Evolutionary conservation across 192 early-diverging fungal genomes (phyloP), one percentile per base, ranked within the genome.

Genomic region (Martensiomyces pterosporus): DNA sequence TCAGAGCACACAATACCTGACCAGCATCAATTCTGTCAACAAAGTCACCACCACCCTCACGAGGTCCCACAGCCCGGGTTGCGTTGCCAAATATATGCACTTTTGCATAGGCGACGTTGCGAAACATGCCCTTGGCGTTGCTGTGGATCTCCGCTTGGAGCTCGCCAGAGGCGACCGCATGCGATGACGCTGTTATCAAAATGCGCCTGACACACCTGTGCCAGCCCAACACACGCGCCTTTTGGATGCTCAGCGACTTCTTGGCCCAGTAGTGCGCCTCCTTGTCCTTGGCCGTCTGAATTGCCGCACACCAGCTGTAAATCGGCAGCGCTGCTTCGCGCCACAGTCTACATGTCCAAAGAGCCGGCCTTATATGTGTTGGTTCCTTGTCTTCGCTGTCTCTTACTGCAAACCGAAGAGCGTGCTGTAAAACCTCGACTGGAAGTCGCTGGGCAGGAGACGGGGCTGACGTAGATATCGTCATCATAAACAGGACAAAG

Each of bases 321-420:
- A 60, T 18, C 3, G 52, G 48, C 7, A 67, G 43, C 12, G 52
- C 23, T 19, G 43, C 64, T 7, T 23, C 39, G 9, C 64, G 46
- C 64, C 64, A 67, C 7, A 42, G 29, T 9, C 53, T 42, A 32
- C 52, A 52, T 10, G 48, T 51, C 6, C 39, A 13, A 14, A 67
- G 57, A 14, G 56, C 10, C 0, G 23, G 41, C 24, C 16, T 41
- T n/a, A 50, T 46, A 25, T 39, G 27, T 7, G 39, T 33, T 3
- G 64, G 64, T 18, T 67, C 64, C 10, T 47, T 57, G 1, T 23
- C n/a, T n/a, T n/a, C n/a, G n/a, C n/a, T n/a, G n/a, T n/a, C n/a
- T n/a, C n/a, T n/a, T n/a, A n/a, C n/a, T n/a, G n/a, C n/a, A n/a
- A n/a, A n/a, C n/a, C n/a, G n/a, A n/a, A n/a, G n/a, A n/a, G n/a